phyloP scores from a whole-genome alignment of 2,329 filamentous ascomycete species.

The Magnaporthiopsis rhizophila region DNA sequence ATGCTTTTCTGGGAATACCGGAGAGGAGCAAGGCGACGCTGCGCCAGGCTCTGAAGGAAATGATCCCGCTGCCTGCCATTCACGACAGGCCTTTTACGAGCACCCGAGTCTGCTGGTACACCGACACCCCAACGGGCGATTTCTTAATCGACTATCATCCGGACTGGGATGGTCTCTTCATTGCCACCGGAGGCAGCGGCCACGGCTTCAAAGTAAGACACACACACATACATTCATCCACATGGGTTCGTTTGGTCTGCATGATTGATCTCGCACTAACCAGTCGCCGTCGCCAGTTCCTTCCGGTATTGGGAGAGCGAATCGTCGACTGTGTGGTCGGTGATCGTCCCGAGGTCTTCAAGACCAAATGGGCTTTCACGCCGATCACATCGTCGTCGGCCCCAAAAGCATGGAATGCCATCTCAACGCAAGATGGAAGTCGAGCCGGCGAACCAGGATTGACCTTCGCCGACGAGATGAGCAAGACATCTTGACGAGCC shows the following conservation, averaged over 20 bases:
- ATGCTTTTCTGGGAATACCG: constrained; percentile 42
- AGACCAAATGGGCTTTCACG: constrained; percentile 53
- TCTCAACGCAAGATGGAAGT: constrained; percentile 46
- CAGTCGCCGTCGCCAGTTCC: constrained; percentile 30
- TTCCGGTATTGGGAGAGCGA: constrained; percentile 57
- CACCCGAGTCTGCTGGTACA: constrained; percentile 68
- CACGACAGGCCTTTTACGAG: constrained; percentile 50
- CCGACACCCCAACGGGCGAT: constrained; percentile 62
- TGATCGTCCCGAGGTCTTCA: constrained; percentile 40
- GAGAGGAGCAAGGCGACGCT: constrained; percentile 54
- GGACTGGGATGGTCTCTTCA: constrained; percentile 46
- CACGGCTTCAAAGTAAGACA: constrained; percentile 49
- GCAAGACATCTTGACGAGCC: neutral
- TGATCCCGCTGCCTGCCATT: constrained; percentile 50
- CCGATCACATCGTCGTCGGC: constrained; percentile 33
- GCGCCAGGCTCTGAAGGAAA: constrained; percentile 49
- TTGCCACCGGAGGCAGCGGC: constrained; percentile 56
- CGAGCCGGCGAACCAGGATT: constrained; percentile 40
- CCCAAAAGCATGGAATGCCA: constrained; percentile 23
- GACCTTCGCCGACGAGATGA: constrained; percentile 35
- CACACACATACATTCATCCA: neutral
- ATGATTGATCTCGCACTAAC: neutral
- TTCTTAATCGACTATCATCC: constrained; percentile 67
- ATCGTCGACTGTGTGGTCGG: constrained; percentile 47
- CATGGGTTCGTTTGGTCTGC: neutral